Evolutionary conservation across 1,284 basidiomycete genomes (phyloP), one percentile per base, ranked within the genome.

Genomic region (Cryptococcus amylolentus): DNA sequence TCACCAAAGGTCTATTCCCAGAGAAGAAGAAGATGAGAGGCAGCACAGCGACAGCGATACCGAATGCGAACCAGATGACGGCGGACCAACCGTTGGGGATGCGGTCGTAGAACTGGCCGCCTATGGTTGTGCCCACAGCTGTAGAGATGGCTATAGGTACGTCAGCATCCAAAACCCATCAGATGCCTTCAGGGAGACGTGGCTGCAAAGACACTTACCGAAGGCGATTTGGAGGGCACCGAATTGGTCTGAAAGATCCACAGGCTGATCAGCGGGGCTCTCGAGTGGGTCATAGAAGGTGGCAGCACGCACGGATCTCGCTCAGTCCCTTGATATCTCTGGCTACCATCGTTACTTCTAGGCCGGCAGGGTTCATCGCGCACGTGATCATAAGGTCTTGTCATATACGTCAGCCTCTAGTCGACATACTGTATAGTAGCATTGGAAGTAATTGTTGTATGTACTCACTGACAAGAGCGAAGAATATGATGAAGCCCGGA

Each of bases 401-500:
- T 20, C 1, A 20, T 20, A 20, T 1, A 20, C 20, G 20, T 20
- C 20, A 20, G 20, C 20, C 20, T 2, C n/a, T n/a, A n/a, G n/a
- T n/a, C n/a, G n/a, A n/a, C n/a, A n/a, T n/a, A n/a, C n/a, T n/a
- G n/a, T n/a, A n/a, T n/a, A n/a, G 20, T 20, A 20, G 20, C 20
- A 20, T 20, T 20, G 20, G 20, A 20, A 20, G 20, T 20, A 20
- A 20, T 1, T 1, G 20, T 1, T 20, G 31, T 2, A 49, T 12
- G 13, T n/a, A 57, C 59, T 53, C 50, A 62, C 60, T 55, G 18
- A 52, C 54, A 47, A 62, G 18, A n/a, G 57, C 57, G 23, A 62
- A 62, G 26, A 54, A 40, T 12, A 59, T 48, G 10, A 89, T 79
- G 67, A 90, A 89, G 9, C 86, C 70, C 1, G 81, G 79, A 1